phyloP scores from a whole-genome alignment of 768 basidiomycete genomes.

The Strobilomyces echinocephalus region DNA sequence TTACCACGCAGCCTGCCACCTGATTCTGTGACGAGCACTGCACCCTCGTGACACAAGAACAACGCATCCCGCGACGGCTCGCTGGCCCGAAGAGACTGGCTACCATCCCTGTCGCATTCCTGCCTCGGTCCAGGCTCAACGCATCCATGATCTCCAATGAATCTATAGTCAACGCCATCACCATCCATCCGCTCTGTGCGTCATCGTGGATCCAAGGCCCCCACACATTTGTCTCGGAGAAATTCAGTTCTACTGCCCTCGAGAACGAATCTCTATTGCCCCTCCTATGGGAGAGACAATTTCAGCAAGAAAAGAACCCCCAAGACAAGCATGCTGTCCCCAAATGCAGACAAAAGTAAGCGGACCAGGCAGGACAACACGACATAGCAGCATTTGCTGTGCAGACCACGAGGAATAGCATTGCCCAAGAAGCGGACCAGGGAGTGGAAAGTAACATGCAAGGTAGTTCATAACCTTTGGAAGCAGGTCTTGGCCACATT shows the following conservation, averaged over 20 bases:
- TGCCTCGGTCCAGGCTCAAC: slow-evolving; percentile 29
- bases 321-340: slow-evolving; percentile 10
- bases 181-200: slow-evolving; percentile 19
- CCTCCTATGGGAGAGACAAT: slow-evolving; percentile 42
- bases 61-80: slow-evolving; percentile 25
- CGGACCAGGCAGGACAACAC: slow-evolving; percentile 2
- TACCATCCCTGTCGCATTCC: slow-evolving; percentile 24
- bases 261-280: slow-evolving; percentile 59
- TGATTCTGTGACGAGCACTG: slow-evolving; percentile 17
- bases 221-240: slow-evolving; percentile 18
- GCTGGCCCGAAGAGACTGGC: slow-evolving; percentile 21
- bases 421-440: slow-evolving; percentile 17
- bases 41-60: neutral
- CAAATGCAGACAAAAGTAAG: slow-evolving; percentile 17
- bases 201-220: slow-evolving; percentile 8
- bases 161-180: slow-evolving; percentile 7
- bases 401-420: slow-evolving; percentile 4
- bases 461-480: slow-evolving; percentile 11
- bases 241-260: slow-evolving; percentile 34
- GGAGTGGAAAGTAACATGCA: slow-evolving; percentile 22
- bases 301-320: slow-evolving; percentile 27
- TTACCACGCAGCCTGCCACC: slow-evolving; percentile 23
- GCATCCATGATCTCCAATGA: slow-evolving; percentile 7
- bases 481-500: slow-evolving; percentile 33
- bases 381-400: slow-evolving; percentile 7